Evolutionary conservation across 805 yeast genomes (phyloP), one percentile per base, ranked within the genome.

Genomic region (Diddensiella santjacobensis): DNA sequence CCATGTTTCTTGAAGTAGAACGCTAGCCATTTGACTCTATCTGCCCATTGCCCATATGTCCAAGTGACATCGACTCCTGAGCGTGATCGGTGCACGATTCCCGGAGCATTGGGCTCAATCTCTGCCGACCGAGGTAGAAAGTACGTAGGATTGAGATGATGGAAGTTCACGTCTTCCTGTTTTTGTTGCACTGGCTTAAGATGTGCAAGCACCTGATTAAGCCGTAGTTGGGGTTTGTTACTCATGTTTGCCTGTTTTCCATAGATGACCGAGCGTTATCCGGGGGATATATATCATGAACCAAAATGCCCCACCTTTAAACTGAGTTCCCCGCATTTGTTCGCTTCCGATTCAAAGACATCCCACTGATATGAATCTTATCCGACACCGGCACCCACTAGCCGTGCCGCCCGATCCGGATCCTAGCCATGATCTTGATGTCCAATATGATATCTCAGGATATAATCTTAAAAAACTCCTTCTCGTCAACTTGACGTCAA

Each of bases 91-190:
- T 65, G 70, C 19, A 63, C 58, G 35, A 66, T 59, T 4, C 68
- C 68, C 26, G 49, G 43, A 8, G 67, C 67, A 15, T 57, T 43
- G n/a, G 70, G 70, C 52, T 66, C 69, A 40, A 65, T 57, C 13
- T 47, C 56, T 5, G 70, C 70, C 0, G 69, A 57, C 23, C 69
- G 53, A 13, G 65, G 68, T 18, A 65, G 58, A 44, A 65, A 65
- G 51, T 58, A 63, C 11, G 67, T 58, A 2, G 69, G 69, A 45
- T 65, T 62, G 40, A 65, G 58, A 24, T 65, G 61, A 48, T 66
- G 70, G 24, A 55, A 51, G 48, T 60, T 43, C 10, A 48, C 45
- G 20, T 53, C 18, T 8, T 35, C 20, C 8, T 13, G 17, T 17
- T 13, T 17, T 35, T 8, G 17, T n/a, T 8, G 15, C 15, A 17